Percentiles rank a stretch among this genome's conserved stretches.
phyloP scores from a whole-genome alignment of 208 protist species.

The Trypanosomatidae sp. region DNA sequence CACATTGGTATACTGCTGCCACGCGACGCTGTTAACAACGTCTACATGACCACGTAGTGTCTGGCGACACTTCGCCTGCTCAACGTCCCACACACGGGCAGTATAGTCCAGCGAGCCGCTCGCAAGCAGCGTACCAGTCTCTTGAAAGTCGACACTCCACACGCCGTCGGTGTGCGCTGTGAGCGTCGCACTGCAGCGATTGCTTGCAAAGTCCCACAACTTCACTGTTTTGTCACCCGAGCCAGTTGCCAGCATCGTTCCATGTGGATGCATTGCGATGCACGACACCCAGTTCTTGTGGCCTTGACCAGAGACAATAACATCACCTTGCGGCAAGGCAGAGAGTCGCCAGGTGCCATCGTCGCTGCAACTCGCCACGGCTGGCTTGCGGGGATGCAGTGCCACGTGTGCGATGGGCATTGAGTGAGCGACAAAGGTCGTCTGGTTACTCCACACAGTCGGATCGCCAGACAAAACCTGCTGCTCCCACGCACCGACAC shows the following conservation, averaged over 20 bases:
- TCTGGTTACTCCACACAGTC: slow-evolving; percentile 45
- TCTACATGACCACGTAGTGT: slow-evolving; percentile 94
- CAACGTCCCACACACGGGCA: slow-evolving; percentile 90
- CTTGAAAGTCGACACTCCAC: slow-evolving; percentile 92
- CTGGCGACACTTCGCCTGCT: slow-evolving; percentile 69
- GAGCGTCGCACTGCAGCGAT: slow-evolving; percentile 79
- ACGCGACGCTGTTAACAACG: slow-evolving; percentile 87
- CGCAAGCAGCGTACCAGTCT: slow-evolving; percentile 86
- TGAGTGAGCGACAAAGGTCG: slow-evolving; percentile 66
- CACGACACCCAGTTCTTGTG: slow-evolving; percentile 90
- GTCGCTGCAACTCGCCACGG: slow-evolving; percentile 93
- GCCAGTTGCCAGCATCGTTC: slow-evolving; percentile 90
- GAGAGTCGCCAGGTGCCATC: slow-evolving; percentile 94
- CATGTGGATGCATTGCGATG: slow-evolving; percentile 79
- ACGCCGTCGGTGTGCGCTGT: slow-evolving; percentile 91
- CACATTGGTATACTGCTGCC: slow-evolving; percentile 91
- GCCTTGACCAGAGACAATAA: slow-evolving; percentile 90
- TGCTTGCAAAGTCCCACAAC: slow-evolving; percentile 93
- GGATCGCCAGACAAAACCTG: too few species aligned
- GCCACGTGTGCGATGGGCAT: slow-evolving; percentile 81
- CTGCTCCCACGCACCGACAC: too few species aligned
- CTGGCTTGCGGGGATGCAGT: slow-evolving; percentile 89
- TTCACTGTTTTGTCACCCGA: slow-evolving; percentile 95
- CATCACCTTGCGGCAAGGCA: slow-evolving; percentile 83
- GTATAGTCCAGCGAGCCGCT: slow-evolving; percentile 91